phyloP scores from a whole-genome alignment of 192 early-diverging fungal species.

The Entophlyctis luteolus region DNA sequence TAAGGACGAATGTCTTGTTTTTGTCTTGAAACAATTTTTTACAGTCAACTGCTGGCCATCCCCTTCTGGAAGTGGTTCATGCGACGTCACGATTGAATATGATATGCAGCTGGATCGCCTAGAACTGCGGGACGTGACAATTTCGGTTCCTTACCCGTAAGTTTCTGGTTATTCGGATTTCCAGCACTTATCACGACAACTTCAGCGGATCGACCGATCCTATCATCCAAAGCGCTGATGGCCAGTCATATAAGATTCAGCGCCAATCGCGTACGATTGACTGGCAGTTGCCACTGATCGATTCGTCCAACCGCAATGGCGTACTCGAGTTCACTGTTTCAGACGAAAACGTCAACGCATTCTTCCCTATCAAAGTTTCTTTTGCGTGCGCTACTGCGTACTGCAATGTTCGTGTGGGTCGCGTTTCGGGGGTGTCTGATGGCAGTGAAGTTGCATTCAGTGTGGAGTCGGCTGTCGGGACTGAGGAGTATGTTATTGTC shows the following conservation, averaged over 20 bases:
- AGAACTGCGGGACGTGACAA: conserved; percentile 79
- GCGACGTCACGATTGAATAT: conserved; percentile 97
- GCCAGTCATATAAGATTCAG: conserved; percentile 70
- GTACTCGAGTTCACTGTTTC: conserved; percentile 79
- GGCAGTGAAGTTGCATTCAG: conserved; percentile 67
- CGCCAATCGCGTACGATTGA: conserved; percentile 65
- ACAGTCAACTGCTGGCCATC: conserved; percentile 93
- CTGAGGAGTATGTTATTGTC: conserved; percentile 80
- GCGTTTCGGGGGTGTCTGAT: conserved; percentile 47
- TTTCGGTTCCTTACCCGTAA: conserved; percentile 85
- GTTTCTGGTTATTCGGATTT: conserved; percentile 14
- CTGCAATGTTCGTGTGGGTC: conserved; percentile 70
- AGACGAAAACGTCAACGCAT: conserved; percentile 70
- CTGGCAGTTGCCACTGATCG: conserved; percentile 83
- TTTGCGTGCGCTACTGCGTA: conserved; percentile 70
- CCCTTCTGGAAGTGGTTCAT: conserved; percentile 76
- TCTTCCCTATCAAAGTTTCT: conserved; percentile 82
- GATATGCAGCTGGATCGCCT: conserved; percentile 75
- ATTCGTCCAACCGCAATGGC: conserved; percentile 70
- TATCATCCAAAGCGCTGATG: conserved; percentile 76
- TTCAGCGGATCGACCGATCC: conserved; percentile 63
- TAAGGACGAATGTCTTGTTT: conserved; percentile 35
- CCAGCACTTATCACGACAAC: background rate
- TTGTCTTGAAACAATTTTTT: background rate
- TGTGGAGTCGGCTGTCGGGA: conserved; percentile 63